Conservation (phyloP, 495 filamentous ascomycete genomes). For the Annulohypoxylon stygium region DNA sequence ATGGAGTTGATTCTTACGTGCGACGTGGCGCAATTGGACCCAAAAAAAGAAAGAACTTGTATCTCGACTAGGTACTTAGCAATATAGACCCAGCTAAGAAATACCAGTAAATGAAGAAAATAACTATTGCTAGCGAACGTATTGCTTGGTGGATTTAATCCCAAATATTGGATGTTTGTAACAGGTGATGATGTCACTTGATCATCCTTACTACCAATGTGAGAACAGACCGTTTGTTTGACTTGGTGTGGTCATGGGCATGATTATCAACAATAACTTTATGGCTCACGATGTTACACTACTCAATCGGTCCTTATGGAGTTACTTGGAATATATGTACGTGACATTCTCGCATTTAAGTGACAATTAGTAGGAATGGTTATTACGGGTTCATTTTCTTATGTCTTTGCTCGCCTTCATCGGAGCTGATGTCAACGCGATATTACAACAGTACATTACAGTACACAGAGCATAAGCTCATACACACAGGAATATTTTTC, state of each 20-base stretch:
- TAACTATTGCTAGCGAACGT: slow-evolving; percentile 3
- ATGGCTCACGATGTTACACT: too few relatives aligned
- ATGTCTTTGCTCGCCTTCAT: neutral
- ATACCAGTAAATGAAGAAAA: slow-evolving; percentile 3
- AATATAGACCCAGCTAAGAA: slow-evolving; percentile 31
- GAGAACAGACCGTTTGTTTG: neutral
- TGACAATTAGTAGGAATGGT: neutral
- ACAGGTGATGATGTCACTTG: neutral
- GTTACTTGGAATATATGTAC: too few relatives aligned
- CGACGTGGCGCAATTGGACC: slow-evolving; percentile 20
- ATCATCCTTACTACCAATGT: neutral
- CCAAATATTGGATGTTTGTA: neutral
- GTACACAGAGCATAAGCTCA: neutral
- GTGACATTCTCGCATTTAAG: neutral
- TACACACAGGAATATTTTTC: neutral
- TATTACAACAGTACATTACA: neutral
- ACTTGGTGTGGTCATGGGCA: neutral
- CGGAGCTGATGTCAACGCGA: neutral
- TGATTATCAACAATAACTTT: too few relatives aligned
- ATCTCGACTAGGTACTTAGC: slow-evolving; percentile 33
- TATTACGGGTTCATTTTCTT: neutral
- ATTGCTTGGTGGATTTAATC: neutral
- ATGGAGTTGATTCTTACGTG: slow-evolving; percentile 20
- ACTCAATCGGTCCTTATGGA: too few relatives aligned
- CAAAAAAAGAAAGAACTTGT: slow-evolving; percentile 13